These are phyloP conservation scores for Xylariaceae sp. DNA, from an alignment of 2,329 filamentous ascomycete genomes.

Conservation along the genomic window DNA sequence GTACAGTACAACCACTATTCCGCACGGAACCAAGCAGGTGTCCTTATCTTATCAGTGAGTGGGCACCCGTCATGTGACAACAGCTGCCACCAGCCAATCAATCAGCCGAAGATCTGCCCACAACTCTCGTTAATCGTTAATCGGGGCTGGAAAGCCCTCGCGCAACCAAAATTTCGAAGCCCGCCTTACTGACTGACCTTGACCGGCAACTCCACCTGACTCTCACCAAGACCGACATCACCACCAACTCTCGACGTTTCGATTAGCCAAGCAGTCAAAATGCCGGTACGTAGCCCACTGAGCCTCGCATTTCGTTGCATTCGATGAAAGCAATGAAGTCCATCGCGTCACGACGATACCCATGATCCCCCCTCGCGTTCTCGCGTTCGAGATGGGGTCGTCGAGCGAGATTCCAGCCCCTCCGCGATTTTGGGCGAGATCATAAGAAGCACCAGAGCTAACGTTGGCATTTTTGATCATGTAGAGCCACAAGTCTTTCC, in stretches of 20 bases:
- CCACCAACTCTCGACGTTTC: constrained; percentile 34
- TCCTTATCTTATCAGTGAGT: neutral
- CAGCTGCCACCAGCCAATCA: neutral
- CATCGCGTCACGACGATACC: neutral
- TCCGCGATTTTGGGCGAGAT: neutral
- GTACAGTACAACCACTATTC: neutral
- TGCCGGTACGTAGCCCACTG: constrained; percentile 35
- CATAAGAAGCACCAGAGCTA: constrained; percentile 8
- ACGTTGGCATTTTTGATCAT: constrained; percentile 28
- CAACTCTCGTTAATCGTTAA: constrained; percentile 18
- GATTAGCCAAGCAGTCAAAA: constrained; percentile 37
- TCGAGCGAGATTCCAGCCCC: neutral
- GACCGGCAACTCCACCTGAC: constrained; percentile 25
- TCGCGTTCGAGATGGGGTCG: neutral
- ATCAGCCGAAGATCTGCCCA: constrained; percentile 26
- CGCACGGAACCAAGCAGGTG: no score
- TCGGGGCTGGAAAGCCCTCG: constrained; percentile 33
- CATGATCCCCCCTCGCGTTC: neutral
- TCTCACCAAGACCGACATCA: constrained; percentile 24
- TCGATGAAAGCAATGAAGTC: neutral
- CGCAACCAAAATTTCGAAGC: constrained; percentile 26
- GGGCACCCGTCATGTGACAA: neutral
- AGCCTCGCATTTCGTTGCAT: neutral
- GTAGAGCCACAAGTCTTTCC: constrained; percentile 99
- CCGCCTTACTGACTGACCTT: constrained; percentile 15